These are phyloP conservation scores for Lentinus polychrous DNA, from an alignment of 1,284 basidiomycete genomes.

Conservation along the genomic window DNA sequence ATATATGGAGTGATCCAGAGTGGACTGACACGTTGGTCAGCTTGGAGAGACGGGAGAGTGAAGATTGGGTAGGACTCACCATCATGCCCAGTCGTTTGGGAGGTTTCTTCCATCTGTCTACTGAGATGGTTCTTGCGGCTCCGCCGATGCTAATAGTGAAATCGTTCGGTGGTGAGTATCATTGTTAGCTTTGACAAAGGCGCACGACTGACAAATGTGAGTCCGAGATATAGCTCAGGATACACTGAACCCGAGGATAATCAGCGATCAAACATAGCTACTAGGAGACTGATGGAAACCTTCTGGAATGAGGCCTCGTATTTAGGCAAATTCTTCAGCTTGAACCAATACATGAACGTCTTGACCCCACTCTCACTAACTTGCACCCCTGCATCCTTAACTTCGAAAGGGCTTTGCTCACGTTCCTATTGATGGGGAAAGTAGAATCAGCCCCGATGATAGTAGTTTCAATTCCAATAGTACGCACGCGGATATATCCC, in stretches of 20 bases:
- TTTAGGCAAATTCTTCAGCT: constrained; percentile 57
- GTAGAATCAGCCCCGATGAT: not conserved
- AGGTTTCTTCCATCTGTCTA: constrained; percentile 45
- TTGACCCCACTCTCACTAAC: constrained; percentile 39
- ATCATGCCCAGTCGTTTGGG: constrained; percentile 61
- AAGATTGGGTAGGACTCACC: constrained; percentile 32
- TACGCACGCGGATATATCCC: constrained; percentile 3
- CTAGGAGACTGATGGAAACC: constrained; percentile 32
- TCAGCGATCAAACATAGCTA: not conserved
- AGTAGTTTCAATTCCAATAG: not conserved
- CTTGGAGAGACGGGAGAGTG: constrained; percentile 1
- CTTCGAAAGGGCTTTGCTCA: constrained; percentile 59
- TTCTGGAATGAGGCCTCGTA: constrained; percentile 76
- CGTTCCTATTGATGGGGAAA: constrained; percentile 45
- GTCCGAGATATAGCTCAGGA: constrained; percentile 83
- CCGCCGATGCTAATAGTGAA: constrained; percentile 59
- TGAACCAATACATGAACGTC: constrained; percentile 76
- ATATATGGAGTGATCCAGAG: constrained; percentile 81
- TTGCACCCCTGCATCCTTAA: constrained; percentile 40
- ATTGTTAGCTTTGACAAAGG: not conserved
- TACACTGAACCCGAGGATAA: constrained; percentile 46
- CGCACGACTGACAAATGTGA: constrained; percentile 58
- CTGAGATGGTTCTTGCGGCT: constrained; percentile 57
- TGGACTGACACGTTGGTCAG: constrained; percentile 42
- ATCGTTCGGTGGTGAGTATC: not conserved